Conservation (phyloP, 225 moss, liverwort and hornwort genomes). For the Bryoerythrophyllum caledonicum region DNA sequence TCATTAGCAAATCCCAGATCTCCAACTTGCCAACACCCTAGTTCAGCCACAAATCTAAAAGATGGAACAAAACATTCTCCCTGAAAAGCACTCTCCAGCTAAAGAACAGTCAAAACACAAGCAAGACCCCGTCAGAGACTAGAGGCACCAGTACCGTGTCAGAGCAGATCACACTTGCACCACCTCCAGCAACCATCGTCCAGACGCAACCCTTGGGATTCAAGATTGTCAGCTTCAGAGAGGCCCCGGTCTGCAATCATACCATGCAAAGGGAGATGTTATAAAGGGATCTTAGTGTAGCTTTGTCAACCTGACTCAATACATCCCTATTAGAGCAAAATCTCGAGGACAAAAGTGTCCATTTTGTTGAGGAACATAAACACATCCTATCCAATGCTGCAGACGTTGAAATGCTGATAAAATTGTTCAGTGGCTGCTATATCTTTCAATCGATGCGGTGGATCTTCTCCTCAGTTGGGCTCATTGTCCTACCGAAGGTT, state of each 20-base stretch:
- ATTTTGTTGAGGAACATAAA: background rate
- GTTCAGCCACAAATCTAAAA: no score
- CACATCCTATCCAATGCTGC: background rate
- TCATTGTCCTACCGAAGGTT: constrained; percentile 97
- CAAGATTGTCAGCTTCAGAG: constrained; percentile 92
- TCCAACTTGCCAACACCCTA: constrained; percentile 53
- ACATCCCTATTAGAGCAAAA: background rate
- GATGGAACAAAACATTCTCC: no score
- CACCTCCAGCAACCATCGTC: constrained; percentile 99
- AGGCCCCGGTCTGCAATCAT: constrained; percentile 57
- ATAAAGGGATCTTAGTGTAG: no score
- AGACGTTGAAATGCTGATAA: no score
- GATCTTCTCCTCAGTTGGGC: constrained; percentile 87
- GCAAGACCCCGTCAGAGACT: no score
- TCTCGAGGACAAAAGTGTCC: no score
- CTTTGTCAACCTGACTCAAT: background rate
- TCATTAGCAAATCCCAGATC: constrained; percentile 68
- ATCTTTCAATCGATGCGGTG: constrained; percentile 97
- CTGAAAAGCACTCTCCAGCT: no score
- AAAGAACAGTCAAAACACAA: no score
- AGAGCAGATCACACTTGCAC: constrained; percentile 98
- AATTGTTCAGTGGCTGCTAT: background rate
- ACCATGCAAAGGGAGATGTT: background rate
- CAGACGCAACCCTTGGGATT: constrained; percentile 96
- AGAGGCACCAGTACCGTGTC: constrained; percentile 59